Base-by-base conservation (phyloP, 768 basidiomycete species). In the Boletus tomentosulus region DNA sequence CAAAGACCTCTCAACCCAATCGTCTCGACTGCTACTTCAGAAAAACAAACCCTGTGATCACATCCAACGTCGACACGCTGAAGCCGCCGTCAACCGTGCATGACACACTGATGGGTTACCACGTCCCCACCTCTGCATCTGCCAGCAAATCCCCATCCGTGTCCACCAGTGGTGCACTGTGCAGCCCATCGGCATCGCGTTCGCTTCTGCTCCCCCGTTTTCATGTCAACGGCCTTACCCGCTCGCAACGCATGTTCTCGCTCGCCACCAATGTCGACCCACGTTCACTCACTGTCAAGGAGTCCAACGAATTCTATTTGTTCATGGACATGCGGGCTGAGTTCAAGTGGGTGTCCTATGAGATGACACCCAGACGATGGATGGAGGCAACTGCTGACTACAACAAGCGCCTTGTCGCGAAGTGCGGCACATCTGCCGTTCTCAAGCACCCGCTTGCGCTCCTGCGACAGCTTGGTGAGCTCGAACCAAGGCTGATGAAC, bases 401-500 rank as follows among this genome's bases (percentile, higher is more conserved):
- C 41, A 50, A 50, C 41, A 11, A 34, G 3, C 30, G 19, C 12
- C 41, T 50, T 22, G 8, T 11, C 11, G 39, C 39, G 30, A 25
- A 50, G 22, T 42, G 16, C 6, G 15, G 49, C 5, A 11, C 12
- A 13, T 8, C 12, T 4, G 41, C 42, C 35, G 16, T 37, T 16
- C 30, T 24, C 6, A 50, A 50, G 49, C n/a, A 50, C 16, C 41
- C 49, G 4, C 28, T 41, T 11, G 39, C 48, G 2, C 39, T 50
- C 28, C 3, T 45, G 16, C 44, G 28, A 8, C 24, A 30, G 8
- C 44, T 45, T 5, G 44, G 28, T 10, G 28, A 45, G 28, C 30
- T 51, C 24, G 55, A 56, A 38, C 31, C 37, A 2, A 56, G 25
- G 27, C 27, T 64, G 16, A 46, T 55, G 25, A 43, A 50, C 12